phyloP scores from a whole-genome alignment of 1,284 basidiomycete genomes.

The Inonotus hispidus region DNA sequence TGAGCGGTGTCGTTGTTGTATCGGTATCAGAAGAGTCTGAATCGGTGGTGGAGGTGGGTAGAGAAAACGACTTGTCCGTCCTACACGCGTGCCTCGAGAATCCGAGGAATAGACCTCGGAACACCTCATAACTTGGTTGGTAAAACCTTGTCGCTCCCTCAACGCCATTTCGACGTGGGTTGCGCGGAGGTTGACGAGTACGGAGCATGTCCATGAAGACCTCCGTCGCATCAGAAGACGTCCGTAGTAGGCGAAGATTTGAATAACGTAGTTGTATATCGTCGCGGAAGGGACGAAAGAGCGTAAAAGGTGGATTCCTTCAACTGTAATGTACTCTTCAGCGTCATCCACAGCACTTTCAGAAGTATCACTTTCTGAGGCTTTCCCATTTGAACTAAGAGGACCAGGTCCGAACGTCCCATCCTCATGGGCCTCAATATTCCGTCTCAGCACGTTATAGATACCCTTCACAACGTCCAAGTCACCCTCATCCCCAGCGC shows the following conservation, averaged over 20 bases:
- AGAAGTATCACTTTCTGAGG: background rate
- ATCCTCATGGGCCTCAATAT: conserved; percentile 32
- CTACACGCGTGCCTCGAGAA: conserved; percentile 55
- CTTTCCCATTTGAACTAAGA: background rate
- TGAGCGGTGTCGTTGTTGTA: conserved; percentile 5
- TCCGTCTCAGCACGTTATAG: conserved; percentile 58
- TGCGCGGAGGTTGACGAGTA: conserved; percentile 31
- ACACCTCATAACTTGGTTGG: conserved; percentile 46
- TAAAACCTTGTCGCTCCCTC: conserved; percentile 21
- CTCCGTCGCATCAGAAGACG: conserved; percentile 52
- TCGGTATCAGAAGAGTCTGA: background rate
- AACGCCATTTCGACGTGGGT: conserved; percentile 8
- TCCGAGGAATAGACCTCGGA: conserved; percentile 71
- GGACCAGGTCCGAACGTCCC: conserved; percentile 19
- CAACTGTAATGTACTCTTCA: conserved; percentile 19
- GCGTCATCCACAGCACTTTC: conserved; percentile 20
- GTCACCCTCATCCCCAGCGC: conserved; percentile 48
- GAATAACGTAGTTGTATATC: conserved; percentile 68
- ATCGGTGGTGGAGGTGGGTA: background rate
- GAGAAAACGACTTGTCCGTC: background rate
- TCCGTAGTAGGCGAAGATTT: conserved; percentile 65
- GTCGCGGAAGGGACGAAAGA: conserved; percentile 45
- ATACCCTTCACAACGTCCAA: conserved; percentile 53
- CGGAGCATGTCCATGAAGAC: conserved; percentile 71
- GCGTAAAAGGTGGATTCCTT: conserved; percentile 7